A percentile compares a stretch with the other conserved stretches of the same genome.
phyloP scores from a whole-genome alignment of 2,329 filamentous ascomycete species.

The Diaporthe destruens region DNA sequence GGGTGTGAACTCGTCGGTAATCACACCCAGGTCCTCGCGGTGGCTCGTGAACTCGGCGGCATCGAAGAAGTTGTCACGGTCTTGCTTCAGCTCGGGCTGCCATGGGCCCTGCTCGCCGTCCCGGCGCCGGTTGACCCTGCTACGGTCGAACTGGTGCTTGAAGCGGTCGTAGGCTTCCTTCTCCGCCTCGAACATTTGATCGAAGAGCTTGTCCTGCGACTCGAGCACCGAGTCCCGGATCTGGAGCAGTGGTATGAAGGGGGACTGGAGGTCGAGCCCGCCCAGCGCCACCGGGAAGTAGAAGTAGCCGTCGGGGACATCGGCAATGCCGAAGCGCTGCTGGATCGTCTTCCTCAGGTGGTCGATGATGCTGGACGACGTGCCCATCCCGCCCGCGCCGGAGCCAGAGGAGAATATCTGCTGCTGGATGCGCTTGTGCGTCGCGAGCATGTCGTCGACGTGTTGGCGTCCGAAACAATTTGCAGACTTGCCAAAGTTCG shows the following conservation, averaged over 20 bases:
- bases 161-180: slow-evolving; percentile 51
- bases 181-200: slow-evolving; percentile 52
- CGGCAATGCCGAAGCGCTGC: slow-evolving; percentile 61
- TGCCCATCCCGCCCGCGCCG: slow-evolving; percentile 31
- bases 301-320: slow-evolving; percentile 61
- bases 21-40: slow-evolving; percentile 56
- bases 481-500: slow-evolving; percentile 65
- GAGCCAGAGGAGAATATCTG: slow-evolving; percentile 55
- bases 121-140: slow-evolving; percentile 39
- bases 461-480: slow-evolving; percentile 66
- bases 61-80: slow-evolving; percentile 56
- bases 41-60: slow-evolving; percentile 59
- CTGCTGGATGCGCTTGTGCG: slow-evolving; percentile 63
- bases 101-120: slow-evolving; percentile 45
- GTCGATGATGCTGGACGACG: slow-evolving; percentile 61
- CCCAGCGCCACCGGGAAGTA: slow-evolving; percentile 61
- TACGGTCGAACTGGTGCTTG: slow-evolving; percentile 52
- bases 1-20: slow-evolving; percentile 32
- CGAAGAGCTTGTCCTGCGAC: slow-evolving; percentile 50
- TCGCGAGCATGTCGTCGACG: slow-evolving; percentile 64
- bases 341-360: slow-evolving; percentile 66
- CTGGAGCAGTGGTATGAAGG: slow-evolving; percentile 58
- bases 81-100: slow-evolving; percentile 48
- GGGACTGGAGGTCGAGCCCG: slow-evolving; percentile 60
- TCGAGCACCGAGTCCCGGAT: slow-evolving; percentile 52